A percentile compares a stretch with the other conserved stretches of the same genome.
Conservation (phyloP, 805 yeast genomes). For the Saitoella complicata region DNA sequence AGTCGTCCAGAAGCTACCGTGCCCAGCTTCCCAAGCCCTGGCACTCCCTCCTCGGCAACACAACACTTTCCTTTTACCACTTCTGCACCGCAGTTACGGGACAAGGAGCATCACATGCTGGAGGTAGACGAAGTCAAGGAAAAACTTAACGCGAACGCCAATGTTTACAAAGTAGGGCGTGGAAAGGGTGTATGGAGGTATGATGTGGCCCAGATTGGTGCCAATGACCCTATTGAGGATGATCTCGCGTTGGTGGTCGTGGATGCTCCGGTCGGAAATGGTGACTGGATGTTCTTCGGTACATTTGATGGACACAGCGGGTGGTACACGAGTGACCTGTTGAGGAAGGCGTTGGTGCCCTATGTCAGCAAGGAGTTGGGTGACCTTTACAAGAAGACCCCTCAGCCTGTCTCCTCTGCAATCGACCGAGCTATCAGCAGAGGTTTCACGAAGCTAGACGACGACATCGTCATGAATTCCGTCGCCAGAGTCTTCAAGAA, state of each 20-base stretch:
- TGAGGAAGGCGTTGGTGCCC: conserved; percentile 62
- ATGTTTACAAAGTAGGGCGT: no score
- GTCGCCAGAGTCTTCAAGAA: conserved; percentile 52
- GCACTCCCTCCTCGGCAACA: no score
- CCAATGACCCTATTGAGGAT: conserved; percentile 89
- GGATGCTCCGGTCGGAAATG: conserved; percentile 30
- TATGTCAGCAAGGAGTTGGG: conserved; percentile 66
- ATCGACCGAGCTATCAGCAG: conserved; percentile 65
- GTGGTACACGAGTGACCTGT: conserved; percentile 76
- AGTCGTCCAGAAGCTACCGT: no score
- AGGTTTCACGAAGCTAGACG: conserved; percentile 72
- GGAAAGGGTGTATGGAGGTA: conserved; percentile 29
- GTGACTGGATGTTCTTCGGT: conserved; percentile 91
- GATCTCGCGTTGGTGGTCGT: conserved; percentile 67
- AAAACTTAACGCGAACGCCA: no score
- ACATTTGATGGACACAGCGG: conserved; percentile 93
- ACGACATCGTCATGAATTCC: conserved; percentile 66
- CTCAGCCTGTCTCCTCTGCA: conserved; percentile 29
- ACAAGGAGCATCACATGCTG: no score
- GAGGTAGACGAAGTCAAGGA: no score
- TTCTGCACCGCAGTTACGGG: no score
- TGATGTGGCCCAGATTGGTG: conserved; percentile 77
- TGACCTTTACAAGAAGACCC: conserved; percentile 26
- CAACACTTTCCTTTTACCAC: no score
- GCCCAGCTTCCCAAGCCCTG: no score